Base-by-base conservation (phyloP, 768 basidiomycete species). In the Leccinellum luteum region DNA sequence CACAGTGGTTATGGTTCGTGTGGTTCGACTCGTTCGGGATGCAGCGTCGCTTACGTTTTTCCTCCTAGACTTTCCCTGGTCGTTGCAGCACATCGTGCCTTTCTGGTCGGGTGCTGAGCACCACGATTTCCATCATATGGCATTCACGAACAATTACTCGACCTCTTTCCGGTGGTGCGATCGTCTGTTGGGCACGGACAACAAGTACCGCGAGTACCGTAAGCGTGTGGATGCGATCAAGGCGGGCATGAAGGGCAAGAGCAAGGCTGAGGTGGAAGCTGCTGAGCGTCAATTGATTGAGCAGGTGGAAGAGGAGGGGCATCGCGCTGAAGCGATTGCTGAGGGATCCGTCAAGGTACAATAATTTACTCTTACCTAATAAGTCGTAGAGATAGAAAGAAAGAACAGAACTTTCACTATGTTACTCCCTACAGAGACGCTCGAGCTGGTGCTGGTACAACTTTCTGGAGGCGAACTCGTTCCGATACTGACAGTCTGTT, bases 111-210 rank as follows among this genome's bases (percentile, higher is more conserved):
- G 96, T 38, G 94, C 94, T 0, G 96, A 98, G 66, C 93, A 96
- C 76, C 95, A 97, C 71, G 95, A 98, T 69, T 98, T 94, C 85
- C 96, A 98, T 75, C 96, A 99, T 76, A 91, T 94, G 90, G 87
- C 90, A 4, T 96, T 94, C 79, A 85, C 85, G 51, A 94, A 94
- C 79, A 95, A 95, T 79, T 96, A 82, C 72, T 90, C 92, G 9
- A 95, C 94, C 7, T 91, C 89, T 21, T 97, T 97, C 85, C 85
- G 94, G 41, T 96, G 92, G 89, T 92, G 90, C 73, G 96, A 98
- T 73, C 81, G 82, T 58, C 74, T 93, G 63, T 87, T 91, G 67
- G 94, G 94, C 51, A 98, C 96, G 0, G 96, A 99, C 67, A 73
- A 79, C 74, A 93, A 92, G 78, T 98, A 97, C 77, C 84, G 79